A percentile compares a stretch with the other conserved stretches of the same genome.
These are phyloP conservation scores for Gaultheria prostrata DNA, from an alignment of 148 eudicot genomes.

Conservation along the genomic window DNA sequence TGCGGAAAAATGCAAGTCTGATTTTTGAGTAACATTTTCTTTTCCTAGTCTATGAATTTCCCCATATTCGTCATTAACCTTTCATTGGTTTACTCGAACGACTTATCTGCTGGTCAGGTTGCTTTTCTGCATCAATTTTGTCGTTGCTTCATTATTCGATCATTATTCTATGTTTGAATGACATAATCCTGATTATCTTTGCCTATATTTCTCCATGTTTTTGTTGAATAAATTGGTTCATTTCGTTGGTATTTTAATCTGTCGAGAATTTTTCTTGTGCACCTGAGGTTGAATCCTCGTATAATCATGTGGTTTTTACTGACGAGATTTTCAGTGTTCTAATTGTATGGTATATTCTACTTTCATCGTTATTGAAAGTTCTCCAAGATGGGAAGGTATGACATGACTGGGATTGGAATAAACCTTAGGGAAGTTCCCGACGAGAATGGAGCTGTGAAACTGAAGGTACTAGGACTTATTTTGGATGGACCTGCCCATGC, in stretches of 20 bases:
- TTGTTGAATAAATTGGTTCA: not conserved
- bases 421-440: constrained; percentile 88
- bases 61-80: not conserved
- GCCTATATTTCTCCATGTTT: not conserved
- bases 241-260: not conserved
- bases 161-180: not conserved
- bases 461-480: constrained; percentile 84
- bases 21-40: not conserved
- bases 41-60: not conserved
- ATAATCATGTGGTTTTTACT: constrained; percentile 39
- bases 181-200: not conserved
- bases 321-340: constrained; percentile 56
- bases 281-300: constrained; percentile 13
- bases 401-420: constrained; percentile 94
- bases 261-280: constrained; percentile 6
- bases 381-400: constrained; percentile 98
- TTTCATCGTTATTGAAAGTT: constrained; percentile 59
- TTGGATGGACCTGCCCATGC: constrained; percentile 89
- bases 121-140: not conserved
- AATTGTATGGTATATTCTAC: constrained; percentile 61
- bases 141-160: not conserved
- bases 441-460: constrained; percentile 60
- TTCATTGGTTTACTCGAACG: not conserved
- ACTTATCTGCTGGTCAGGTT: not conserved
- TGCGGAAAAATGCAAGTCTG: not conserved